phyloP scores from a whole-genome alignment of 1,139 yeast species.

The Sugiyamaella xylanicola region DNA sequence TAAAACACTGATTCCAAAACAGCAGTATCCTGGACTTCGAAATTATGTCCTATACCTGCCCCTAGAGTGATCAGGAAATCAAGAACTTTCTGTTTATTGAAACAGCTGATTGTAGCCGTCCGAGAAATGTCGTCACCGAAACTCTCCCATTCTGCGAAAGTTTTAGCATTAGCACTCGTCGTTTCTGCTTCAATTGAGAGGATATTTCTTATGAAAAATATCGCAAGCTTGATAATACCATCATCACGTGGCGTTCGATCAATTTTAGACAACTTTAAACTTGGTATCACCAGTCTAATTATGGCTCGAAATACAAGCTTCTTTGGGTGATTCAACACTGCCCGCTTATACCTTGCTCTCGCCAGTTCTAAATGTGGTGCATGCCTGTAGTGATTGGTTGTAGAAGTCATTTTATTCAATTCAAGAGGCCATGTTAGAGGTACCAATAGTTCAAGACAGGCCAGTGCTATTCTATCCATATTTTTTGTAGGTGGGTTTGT shows the following conservation, averaged over 20 bases:
- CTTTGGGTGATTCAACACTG: constrained; percentile 57
- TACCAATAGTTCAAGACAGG: constrained; percentile 77
- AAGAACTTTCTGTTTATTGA: constrained; percentile 69
- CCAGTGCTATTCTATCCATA: constrained; percentile 63
- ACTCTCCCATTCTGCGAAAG: constrained; percentile 19
- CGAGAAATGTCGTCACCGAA: constrained; percentile 59
- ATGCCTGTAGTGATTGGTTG: constrained; percentile 55
- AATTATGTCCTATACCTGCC: constrained; percentile 63
- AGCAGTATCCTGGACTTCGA: constrained; percentile 64
- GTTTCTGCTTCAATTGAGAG: constrained; percentile 66
- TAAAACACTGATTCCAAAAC: constrained; percentile 72
- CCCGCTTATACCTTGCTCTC: constrained; percentile 72
- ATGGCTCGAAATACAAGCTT: constrained; percentile 72
- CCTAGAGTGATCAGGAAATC: constrained; percentile 69
- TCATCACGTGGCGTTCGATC: constrained; percentile 74
- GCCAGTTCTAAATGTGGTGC: constrained; percentile 64
- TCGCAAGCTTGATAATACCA: constrained; percentile 68
- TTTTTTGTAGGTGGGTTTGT: constrained; percentile 37
- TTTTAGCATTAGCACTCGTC: constrained; percentile 36
- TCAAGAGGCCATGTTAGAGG: constrained; percentile 86
- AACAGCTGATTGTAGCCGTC: constrained; percentile 58
- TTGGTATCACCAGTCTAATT: constrained; percentile 68
- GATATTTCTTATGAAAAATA: constrained; percentile 74
- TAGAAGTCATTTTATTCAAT: constrained; percentile 52
- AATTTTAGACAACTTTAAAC: constrained; percentile 54